These are phyloP conservation scores for Coemansia aciculifera DNA, from an alignment of 192 early-diverging fungal species.

Conservation along the genomic window DNA sequence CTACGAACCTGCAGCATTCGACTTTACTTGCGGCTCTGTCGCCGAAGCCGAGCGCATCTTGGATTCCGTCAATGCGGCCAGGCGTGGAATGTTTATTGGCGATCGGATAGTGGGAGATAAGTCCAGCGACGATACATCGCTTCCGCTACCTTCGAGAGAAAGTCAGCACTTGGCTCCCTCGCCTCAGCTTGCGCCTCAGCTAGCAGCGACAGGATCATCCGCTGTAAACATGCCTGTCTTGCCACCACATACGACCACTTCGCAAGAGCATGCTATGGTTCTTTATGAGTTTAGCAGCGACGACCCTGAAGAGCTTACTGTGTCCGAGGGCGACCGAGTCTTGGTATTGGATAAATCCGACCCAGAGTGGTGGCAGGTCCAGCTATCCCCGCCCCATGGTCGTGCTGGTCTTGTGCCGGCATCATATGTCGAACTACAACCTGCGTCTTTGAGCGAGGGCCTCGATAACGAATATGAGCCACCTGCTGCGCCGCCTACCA, in stretches of 20 bases:
- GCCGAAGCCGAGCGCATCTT: conserved; percentile 68
- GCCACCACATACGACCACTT: conserved; percentile 4
- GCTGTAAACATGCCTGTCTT: conserved; percentile 2
- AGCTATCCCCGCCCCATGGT: conserved; percentile 60
- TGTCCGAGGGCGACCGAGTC: conserved; percentile 80
- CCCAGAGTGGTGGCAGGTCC: conserved; percentile 87
- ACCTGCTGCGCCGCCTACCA: background rate
- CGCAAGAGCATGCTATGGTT: conserved; percentile 45
- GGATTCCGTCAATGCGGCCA: conserved; percentile 63
- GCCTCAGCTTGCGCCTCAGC: conserved; percentile 3
- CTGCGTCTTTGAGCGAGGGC: background rate
- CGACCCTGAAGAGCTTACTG: conserved; percentile 84
- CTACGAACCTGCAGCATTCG: conserved; percentile 56
- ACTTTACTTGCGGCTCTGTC: conserved; percentile 65
- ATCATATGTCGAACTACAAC: conserved; percentile 65
- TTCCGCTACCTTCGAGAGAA: conserved; percentile 34
- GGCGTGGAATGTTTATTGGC: conserved; percentile 55
- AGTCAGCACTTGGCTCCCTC: background rate
- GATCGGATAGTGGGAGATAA: conserved; percentile 23
- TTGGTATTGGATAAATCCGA: conserved; percentile 81
- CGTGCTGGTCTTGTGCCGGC: conserved; percentile 81
- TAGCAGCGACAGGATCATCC: background rate
- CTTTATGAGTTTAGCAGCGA: conserved; percentile 85
- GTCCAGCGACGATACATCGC: conserved; percentile 8
- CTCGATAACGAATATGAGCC: background rate